phyloP scores from a whole-genome alignment of 371 early-diverging fungal genomes.

The Catenaria anguillulae region DNA sequence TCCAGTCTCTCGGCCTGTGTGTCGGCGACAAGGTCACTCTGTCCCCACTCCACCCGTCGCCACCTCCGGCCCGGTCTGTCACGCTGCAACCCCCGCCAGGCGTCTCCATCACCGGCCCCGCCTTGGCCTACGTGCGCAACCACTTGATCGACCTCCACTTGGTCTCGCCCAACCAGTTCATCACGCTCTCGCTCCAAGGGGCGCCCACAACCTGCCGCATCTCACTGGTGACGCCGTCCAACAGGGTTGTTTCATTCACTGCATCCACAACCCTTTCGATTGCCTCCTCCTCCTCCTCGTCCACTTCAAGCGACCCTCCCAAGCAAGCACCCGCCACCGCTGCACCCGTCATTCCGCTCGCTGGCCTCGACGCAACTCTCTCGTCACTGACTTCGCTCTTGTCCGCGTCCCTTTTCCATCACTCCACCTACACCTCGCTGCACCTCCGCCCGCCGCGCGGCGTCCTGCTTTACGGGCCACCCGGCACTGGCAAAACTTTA shows the following conservation, averaged over 20 bases:
- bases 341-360: background rate
- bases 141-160: background rate
- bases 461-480: slow-evolving; percentile 87
- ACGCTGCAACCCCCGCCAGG: background rate
- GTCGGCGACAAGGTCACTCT: background rate
- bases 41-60: background rate
- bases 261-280: background rate
- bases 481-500: slow-evolving; percentile 97
- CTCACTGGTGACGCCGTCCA: too few relatives aligned
- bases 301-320: background rate
- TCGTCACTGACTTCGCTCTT: background rate
- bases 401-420: background rate
- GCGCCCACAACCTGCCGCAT: too few relatives aligned
- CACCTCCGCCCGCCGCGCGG: slow-evolving; percentile 73
- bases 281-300: background rate
- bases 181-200: too few relatives aligned
- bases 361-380: background rate
- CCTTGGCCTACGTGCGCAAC: background rate
- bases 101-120: background rate
- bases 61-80: background rate
- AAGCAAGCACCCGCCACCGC: background rate
- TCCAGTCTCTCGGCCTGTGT: too few relatives aligned
- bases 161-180: background rate
- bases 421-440: slow-evolving; percentile 9
- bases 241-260: too few relatives aligned